phyloP scores from a whole-genome alignment of 306 rosid genomes.

The Rosa chinensis region DNA sequence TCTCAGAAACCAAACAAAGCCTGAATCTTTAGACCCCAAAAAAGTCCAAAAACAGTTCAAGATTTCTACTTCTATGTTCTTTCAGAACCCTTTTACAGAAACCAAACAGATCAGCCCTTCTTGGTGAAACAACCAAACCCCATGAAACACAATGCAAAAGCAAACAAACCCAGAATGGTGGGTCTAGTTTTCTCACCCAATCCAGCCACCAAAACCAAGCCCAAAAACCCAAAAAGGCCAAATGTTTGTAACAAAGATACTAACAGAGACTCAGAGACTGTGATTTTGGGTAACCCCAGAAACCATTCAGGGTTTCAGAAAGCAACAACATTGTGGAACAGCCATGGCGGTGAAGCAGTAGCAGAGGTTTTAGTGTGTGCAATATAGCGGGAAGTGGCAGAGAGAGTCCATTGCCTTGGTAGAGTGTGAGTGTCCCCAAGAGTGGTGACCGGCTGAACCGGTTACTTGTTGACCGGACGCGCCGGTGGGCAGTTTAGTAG shows the following conservation, averaged over 20 bases:
- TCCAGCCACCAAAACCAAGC: neutral
- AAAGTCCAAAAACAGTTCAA: neutral
- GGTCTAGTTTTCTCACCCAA: slow-evolving; percentile 5
- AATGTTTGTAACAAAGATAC: neutral
- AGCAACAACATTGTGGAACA: neutral
- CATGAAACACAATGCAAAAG: neutral
- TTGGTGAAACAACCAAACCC: neutral
- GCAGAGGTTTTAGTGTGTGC: neutral
- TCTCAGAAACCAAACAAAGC: slow-evolving; percentile 1
- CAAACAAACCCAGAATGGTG: neutral
- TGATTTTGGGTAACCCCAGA: neutral
- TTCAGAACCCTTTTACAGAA: slow-evolving; percentile 11
- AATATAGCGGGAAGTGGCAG: slow-evolving; percentile 25
- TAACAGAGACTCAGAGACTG: neutral
- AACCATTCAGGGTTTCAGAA: neutral
- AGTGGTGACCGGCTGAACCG: slow-evolving; percentile 27
- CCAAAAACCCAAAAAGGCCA: neutral
- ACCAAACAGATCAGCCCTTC: neutral
- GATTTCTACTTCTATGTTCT: neutral
- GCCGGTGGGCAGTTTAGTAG: neutral
- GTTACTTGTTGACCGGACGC: slow-evolving; percentile 11
- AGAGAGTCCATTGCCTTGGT: neutral
- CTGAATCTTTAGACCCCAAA: neutral
- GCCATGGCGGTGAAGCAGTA: slow-evolving; percentile 11
- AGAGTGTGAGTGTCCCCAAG: neutral